Base-by-base conservation (phyloP, 352 stramenopile genomes). In the Globisporangium carolinianum region DNA sequence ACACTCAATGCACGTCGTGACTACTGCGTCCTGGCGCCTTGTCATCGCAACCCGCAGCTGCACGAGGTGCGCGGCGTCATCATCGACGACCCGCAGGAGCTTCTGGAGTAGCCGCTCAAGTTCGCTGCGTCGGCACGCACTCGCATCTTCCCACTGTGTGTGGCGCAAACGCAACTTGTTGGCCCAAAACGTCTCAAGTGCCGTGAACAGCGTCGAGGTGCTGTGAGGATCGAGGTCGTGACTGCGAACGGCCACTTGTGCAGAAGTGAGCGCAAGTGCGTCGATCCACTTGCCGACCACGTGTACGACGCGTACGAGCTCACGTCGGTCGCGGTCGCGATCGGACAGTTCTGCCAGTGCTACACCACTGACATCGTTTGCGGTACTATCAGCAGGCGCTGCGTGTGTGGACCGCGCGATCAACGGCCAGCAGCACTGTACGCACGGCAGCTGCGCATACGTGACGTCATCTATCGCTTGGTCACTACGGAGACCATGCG, bases 21-120 rank as follows among this genome's bases (percentile, higher is more conserved):
- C 35, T 14, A 55, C 39, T 36, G 15, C 36, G 35, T 66, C 57
- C 32, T 68, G 67, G 46, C 49, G 54, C 48, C 43, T 55, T 7
- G 5, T 36, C 2, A 55, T 15, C 17, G 54, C 53, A 39, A 55
- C 65, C 9, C 53, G 48, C 1, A 76, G 53, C 11, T 63, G 42
- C 1, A 58, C 59, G 1, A 76, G 38, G 12, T 76, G 65, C 0
- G 8, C 36, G 1, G 68, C 58, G 37, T 74, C 68, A 43, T 79
- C 71, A 41, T 79, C 71, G 24, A 76, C 65, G 3, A 72, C 53
- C 53, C 66, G 63, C 9, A 72, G 69, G 6, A 76, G n/a, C 37
- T 65, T 69, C 6, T 55, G 39, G 3, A 72, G 42, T 32, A 74
- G 65, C 1, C 63, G 54, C 6, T 66, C 37, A 8, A 74, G 60